Evolutionary conservation across 345 rosid species (phyloP), one percentile per base, ranked within the genome.

Genomic region (Cochlearia excelsa): DNA sequence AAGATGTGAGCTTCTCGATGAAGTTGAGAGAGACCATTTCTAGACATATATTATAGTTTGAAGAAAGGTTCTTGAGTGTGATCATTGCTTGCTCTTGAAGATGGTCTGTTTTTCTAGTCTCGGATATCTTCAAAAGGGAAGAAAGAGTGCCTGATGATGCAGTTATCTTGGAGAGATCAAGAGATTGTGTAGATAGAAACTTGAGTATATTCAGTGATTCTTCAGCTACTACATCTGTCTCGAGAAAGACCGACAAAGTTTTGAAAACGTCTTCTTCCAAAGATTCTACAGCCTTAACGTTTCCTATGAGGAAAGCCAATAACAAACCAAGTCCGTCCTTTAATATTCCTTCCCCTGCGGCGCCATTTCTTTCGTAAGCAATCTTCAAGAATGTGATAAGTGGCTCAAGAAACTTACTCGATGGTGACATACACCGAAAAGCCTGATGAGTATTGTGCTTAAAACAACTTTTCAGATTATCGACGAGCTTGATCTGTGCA

Each of bases 171-270:
- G 74, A 69, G 71, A 68, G 53, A 65, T 74, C 46, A 3, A 67
- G 57, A n/a, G 65, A 43, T 28, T 76, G 65, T 51, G 57, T 57
- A 45, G 98, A 88, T 74, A 83, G 64, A 37, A 75, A 57, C 69
- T 82, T 87, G 6, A 86, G 8, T 49, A 84, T 54, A 35, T 79
- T 78, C 5, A 91, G 68, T 53, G 78, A 74, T 70, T 82, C 84
- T 71, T 68, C 79, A 59, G 70, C 70, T 33, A 61, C 74, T 49
- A 54, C 66, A 67, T 79, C 90, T 2, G 87, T 79, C 51, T 78
- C 78, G 3, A 88, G 78, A 62, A 80, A 77, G 39, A 72, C 67
- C 8, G 77, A 73, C 52, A 91, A 46, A 28, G 83, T 69, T 65
- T 66, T 46, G 46, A 76, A 79, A 31, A 59, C 70, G 3, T 88